Conservation (phyloP, 2,329 filamentous ascomycete species). For the Claviceps humidiphila region DNA sequence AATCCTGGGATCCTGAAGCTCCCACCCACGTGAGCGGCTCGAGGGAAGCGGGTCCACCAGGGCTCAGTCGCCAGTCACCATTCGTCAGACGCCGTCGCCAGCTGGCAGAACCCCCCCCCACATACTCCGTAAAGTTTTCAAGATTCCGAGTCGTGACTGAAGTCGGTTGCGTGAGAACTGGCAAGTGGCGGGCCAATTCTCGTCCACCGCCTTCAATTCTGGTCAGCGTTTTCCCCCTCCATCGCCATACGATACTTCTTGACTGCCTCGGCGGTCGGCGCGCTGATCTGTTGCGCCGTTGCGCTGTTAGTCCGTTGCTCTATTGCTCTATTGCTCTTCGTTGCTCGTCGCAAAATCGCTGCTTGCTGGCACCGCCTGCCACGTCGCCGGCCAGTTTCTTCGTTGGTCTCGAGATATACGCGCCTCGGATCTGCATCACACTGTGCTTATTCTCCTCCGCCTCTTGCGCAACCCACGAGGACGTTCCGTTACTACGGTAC, state of each 20-base stretch:
- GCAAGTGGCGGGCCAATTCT: conserved; percentile 1
- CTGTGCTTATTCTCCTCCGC: not conserved
- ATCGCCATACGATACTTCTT: conserved; percentile 1
- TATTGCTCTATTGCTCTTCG: not conserved
- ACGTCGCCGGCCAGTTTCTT: not conserved
- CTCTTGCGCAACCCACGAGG: not conserved
- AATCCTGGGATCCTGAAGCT: not conserved
- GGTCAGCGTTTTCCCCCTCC: conserved; percentile 1
- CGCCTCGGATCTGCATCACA: not conserved
- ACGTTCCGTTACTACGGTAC: not conserved
- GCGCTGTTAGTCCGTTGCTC: not conserved
- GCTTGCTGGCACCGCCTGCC: not conserved
- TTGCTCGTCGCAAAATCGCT: not conserved
- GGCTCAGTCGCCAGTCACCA: not conserved
- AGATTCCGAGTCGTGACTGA: too few relatives aligned
- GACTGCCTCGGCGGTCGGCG: conserved; percentile 6
- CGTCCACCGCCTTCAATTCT: conserved; percentile 2
- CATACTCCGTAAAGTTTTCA: too few relatives aligned
- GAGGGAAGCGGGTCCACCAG: not conserved
- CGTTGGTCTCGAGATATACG: not conserved
- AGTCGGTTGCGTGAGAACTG: not conserved
- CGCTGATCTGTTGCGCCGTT: not conserved
- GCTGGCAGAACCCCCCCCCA: not conserved
- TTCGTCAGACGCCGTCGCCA: too few relatives aligned
- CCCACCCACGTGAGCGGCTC: conserved; percentile 2